Base-by-base conservation (phyloP, 257 asterid genomes). In the Solanum gandarillasii region DNA sequence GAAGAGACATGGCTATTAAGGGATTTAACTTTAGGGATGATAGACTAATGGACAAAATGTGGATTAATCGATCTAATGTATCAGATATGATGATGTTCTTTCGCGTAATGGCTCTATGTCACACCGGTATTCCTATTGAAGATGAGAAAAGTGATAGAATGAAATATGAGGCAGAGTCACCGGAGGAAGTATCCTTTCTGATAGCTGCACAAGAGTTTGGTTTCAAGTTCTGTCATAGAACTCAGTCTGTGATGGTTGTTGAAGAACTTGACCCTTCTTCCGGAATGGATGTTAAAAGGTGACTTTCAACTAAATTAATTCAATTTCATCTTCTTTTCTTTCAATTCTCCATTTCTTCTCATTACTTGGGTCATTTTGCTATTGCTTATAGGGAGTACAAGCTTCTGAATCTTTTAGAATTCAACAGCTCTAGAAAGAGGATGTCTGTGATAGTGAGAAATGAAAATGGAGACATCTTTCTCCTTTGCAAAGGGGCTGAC, bases 151-250 rank as follows among this genome's bases (percentile, higher is more conserved):
- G 97, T 4, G 98, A 98, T 43, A 29, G 60, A 68, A 72, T 93
- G 75, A 93, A 94, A 41, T 96, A 96, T 90, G 99, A 96, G 91
- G 98, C 98, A 43, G 99, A 96, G 71, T 96, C 99, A 6, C 99
- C 99, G 0, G 99, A 96, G 90, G 99, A 96, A 93, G 94, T 94
- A 36, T 90, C 99, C 35, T 96, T 96, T 93, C 95, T 96, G 86
- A 93, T 95, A 88, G 98, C 98, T 58, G 99, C 98, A 48, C 94
- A 97, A 90, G 99, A 96, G 93, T 94, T 96, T 60, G 98, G 99
- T 65, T 96, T 96, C 87, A 98, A 95, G 90, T 94, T 96, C 82
- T 93, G 93, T 89, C 95, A 89, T 90, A 94, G 98, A 94, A 95
- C 98, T 78, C 98, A 93, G 88, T 93, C 98, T 36, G 89, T 94